Evolutionary conservation across 2,329 filamentous ascomycete species (phyloP).

Genomic region (Trichophyton equinum): DNA sequence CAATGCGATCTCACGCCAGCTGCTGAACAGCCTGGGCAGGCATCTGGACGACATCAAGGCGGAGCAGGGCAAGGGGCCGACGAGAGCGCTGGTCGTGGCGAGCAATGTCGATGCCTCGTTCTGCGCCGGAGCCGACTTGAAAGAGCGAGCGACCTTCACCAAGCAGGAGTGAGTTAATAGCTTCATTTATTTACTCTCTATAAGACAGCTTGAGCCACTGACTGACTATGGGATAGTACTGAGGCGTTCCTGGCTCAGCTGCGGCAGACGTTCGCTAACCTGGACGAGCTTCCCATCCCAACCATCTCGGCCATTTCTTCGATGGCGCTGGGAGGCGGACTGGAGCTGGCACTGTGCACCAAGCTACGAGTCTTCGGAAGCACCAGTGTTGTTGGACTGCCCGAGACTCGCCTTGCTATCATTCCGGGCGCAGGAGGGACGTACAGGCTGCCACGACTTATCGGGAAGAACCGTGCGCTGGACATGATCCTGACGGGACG

Average conservation of each 20-base stretch:
- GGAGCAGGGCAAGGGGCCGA: conserved; percentile 46
- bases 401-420: conserved; percentile 86
- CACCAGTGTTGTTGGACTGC: conserved; percentile 65
- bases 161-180: conserved; percentile 54
- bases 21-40: conserved; percentile 58
- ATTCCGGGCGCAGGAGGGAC: conserved; percentile 92
- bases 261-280: conserved; percentile 58
- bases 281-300: conserved; percentile 69
- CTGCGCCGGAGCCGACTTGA: conserved; percentile 89
- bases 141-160: conserved; percentile 68
- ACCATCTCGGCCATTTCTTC: conserved; percentile 82
- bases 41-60: conserved; percentile 61
- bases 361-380: conserved; percentile 79
- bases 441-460: conserved; percentile 67
- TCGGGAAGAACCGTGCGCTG: conserved; percentile 69
- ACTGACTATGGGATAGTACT: conserved; percentile 44
- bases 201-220: neutral
- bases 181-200: neutral
- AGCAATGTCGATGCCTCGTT: conserved; percentile 79
- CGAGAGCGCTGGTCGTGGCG: conserved; percentile 69
- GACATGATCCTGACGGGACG: conserved; percentile 85
- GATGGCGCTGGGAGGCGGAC: conserved; percentile 77
- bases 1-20: conserved; percentile 75
- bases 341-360: conserved; percentile 83
- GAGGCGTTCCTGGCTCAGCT: conserved; percentile 64